Conservation (phyloP, 1,139 yeast species). For the Pichia sp. region DNA sequence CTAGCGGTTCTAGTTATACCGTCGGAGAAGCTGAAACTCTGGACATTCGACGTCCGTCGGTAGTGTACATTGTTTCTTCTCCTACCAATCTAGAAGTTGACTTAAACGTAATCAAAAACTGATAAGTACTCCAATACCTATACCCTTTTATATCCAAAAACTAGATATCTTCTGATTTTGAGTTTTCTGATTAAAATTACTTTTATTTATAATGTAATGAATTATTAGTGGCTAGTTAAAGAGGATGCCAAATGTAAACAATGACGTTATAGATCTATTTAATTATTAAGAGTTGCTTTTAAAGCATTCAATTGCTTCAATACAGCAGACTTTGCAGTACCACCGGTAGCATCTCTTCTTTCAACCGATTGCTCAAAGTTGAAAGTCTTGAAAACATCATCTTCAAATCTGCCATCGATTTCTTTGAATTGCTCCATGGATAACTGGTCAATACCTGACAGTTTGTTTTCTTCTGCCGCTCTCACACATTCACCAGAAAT, state of each 20-base stretch:
- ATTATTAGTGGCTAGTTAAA: neutral
- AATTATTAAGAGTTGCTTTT: slow-evolving; percentile 6
- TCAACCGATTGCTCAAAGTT: slow-evolving; percentile 93
- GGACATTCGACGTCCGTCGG: slow-evolving; percentile 2
- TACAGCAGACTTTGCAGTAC: slow-evolving; percentile 92
- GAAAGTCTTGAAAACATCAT: slow-evolving; percentile 78
- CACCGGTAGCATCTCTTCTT: slow-evolving; percentile 94
- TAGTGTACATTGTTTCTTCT: slow-evolving; percentile 5
- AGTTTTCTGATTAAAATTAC: neutral
- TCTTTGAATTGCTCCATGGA: slow-evolving; percentile 68
- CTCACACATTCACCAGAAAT: slow-evolving; percentile 97
- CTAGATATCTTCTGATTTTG: too few relatives aligned
- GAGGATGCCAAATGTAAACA: neutral
- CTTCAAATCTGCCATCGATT: slow-evolving; percentile 75
- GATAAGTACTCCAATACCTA: neutral
- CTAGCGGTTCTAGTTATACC: neutral
- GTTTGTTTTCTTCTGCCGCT: slow-evolving; percentile 69
- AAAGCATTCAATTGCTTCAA: slow-evolving; percentile 59
- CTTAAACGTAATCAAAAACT: slow-evolving; percentile 6
- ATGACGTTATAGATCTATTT: neutral
- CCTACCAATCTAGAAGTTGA: slow-evolving; percentile 5
- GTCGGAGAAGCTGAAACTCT: neutral
- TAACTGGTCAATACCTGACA: slow-evolving; percentile 79
- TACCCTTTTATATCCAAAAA: neutral
- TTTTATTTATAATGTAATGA: neutral